Evolutionary conservation across 129 eudicot species (phyloP).

Genomic region (Saussurea involucrata): DNA sequence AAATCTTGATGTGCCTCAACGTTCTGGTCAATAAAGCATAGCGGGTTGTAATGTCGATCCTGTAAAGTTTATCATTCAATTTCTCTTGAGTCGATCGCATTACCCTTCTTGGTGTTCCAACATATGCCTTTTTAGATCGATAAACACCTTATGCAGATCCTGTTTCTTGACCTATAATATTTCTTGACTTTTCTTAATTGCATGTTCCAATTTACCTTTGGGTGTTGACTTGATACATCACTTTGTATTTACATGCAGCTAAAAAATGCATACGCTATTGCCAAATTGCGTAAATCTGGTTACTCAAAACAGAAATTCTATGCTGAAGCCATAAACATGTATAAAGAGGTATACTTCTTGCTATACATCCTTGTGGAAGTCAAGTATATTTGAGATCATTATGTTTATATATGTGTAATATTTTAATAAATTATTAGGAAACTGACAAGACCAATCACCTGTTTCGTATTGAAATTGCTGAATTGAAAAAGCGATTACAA

Average conservation of each 20-base stretch:
- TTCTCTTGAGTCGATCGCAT: too few species aligned
- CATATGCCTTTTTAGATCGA: neutral
- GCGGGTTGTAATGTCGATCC: neutral
- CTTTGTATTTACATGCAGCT: conserved; percentile 48
- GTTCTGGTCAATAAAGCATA: neutral
- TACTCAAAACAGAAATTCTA: conserved; percentile 81
- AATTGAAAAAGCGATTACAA: too few species aligned
- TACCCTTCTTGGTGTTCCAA: neutral
- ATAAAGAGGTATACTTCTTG: conserved; percentile 65
- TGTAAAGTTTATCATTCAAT: neutral
- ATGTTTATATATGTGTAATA: neutral
- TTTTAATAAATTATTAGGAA: neutral
- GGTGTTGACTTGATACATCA: conserved; percentile 15
- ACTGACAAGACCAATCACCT: too few species aligned
- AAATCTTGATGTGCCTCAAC: neutral
- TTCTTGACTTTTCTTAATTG: neutral
- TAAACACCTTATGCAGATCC: neutral
- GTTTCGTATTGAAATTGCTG: too few species aligned
- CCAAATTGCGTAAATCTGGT: conserved; percentile 74
- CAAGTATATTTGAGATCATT: neutral
- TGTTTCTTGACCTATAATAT: neutral
- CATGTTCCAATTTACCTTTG: neutral
- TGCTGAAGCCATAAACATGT: conserved; percentile 59
- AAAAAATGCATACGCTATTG: conserved; percentile 84
- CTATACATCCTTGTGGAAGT: conserved; percentile 3